These are phyloP conservation scores for Fusarium multiceps DNA, from an alignment of 2,329 filamentous ascomycete genomes.

Conservation along the genomic window DNA sequence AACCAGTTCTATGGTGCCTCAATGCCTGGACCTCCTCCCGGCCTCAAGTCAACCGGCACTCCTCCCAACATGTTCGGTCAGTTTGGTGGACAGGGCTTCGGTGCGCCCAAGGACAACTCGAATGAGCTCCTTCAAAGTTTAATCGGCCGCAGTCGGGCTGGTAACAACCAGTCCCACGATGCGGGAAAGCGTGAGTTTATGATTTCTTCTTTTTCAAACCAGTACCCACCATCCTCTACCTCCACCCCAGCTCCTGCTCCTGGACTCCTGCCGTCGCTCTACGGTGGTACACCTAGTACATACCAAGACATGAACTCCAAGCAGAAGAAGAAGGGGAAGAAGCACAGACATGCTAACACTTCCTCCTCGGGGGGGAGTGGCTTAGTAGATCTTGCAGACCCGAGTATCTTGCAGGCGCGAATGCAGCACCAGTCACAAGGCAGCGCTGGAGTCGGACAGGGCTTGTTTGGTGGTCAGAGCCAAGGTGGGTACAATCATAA, in stretches of 20 bases:
- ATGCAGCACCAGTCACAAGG: conserved; percentile 89
- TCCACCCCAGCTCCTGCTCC: conserved; percentile 89
- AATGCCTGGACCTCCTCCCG: conserved; percentile 92
- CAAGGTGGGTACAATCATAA: conserved; percentile 95
- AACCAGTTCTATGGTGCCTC: conserved; percentile 84
- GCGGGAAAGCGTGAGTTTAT: conserved; percentile 98
- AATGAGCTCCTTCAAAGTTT: conserved; percentile 79
- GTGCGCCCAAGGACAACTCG: conserved; percentile 75
- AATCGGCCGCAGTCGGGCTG: conserved; percentile 75
- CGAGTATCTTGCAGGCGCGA: conserved; percentile 98
- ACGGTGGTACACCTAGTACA: conserved; percentile 84
- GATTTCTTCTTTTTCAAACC: conserved; percentile 90
- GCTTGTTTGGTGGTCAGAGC: conserved; percentile 85
- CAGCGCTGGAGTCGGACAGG: conserved; percentile 86
- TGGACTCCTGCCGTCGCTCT: conserved; percentile 91
- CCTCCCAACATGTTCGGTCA: conserved; percentile 96
- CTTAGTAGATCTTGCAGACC: conserved; percentile 99
- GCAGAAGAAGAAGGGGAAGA: conserved; percentile 99
- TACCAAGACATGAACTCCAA: conserved; percentile 94
- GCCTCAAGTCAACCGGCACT: conserved; percentile 93
- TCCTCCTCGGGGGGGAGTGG: conserved; percentile 99
- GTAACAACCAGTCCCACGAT: conserved; percentile 80
- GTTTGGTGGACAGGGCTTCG: conserved; percentile 80
- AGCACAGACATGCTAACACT: conserved; percentile 99
- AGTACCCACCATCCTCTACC: conserved; percentile 84